phyloP scores from a whole-genome alignment of 768 basidiomycete species.

The Mycena amicta region DNA sequence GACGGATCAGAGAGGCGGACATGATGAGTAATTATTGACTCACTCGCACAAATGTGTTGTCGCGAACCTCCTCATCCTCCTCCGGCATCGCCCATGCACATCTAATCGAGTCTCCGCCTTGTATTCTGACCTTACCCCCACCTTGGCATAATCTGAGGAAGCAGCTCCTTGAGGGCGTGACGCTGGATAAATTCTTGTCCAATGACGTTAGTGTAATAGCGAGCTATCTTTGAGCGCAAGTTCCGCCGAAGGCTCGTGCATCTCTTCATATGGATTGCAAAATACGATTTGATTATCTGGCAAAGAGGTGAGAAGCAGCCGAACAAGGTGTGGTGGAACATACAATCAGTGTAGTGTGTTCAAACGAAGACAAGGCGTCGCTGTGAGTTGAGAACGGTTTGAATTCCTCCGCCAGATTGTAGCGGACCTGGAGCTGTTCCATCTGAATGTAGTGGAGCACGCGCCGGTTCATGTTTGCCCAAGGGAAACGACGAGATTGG shows the following conservation, averaged over 20 bases:
- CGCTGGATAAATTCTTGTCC: background rate
- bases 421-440: conserved; percentile 25
- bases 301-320: background rate
- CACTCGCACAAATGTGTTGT: conserved; percentile 24
- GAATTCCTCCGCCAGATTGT: conserved; percentile 28
- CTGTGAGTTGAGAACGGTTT: background rate
- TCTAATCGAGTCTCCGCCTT: conserved; percentile 28
- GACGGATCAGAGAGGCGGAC: too few relatives aligned
- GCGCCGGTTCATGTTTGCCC: conserved; percentile 27
- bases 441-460: conserved; percentile 29
- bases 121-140: conserved; percentile 31
- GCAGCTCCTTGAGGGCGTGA: conserved; percentile 16
- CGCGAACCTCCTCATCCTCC: conserved; percentile 1
- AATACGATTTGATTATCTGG: conserved; percentile 25
- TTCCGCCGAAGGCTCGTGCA: conserved; percentile 7
- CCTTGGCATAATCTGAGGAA: conserved; percentile 20
- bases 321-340: too few relatives aligned
- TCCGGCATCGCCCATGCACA: background rate
- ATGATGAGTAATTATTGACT: too few relatives aligned
- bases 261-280: conserved; percentile 10
- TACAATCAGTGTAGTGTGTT: too few relatives aligned
- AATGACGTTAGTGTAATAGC: conserved; percentile 21
- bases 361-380: too few relatives aligned
- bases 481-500: conserved; percentile 28
- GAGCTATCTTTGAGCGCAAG: conserved; percentile 17